Evolutionary conservation across 1,139 yeast genomes (phyloP).

Genomic region (Hemisphaericaspora xylanilytica): DNA sequence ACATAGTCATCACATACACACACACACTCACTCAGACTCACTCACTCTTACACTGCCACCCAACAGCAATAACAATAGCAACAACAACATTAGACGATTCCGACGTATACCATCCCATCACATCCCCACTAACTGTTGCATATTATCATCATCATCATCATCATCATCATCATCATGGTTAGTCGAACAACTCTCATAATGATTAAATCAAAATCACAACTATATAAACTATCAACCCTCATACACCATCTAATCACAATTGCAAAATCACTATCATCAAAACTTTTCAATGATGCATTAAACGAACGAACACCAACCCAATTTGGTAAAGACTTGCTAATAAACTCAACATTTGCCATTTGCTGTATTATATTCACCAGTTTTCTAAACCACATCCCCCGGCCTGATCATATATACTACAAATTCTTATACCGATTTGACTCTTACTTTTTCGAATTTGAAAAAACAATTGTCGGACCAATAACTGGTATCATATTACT

Average conservation of each 20-base stretch:
- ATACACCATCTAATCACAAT: background rate
- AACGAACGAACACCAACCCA: constrained; percentile 7
- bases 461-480: constrained; percentile 10
- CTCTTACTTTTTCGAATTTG: constrained; percentile 12
- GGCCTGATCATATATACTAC: constrained; percentile 11
- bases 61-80: no score
- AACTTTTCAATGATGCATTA: constrained; percentile 7
- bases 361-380: constrained; percentile 6
- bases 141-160: no score
- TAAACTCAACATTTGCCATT: constrained; percentile 5
- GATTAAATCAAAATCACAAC: background rate
- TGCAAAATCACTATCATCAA: background rate
- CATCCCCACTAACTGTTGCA: no score
- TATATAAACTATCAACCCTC: background rate
- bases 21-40: no score
- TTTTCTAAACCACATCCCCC: constrained; percentile 10
- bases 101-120: no score
- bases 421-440: constrained; percentile 13
- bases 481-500: constrained; percentile 10
- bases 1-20: no score
- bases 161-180: no score
- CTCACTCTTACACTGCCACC: no score
- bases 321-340: constrained; percentile 7
- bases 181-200: no score
- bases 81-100: no score